These are phyloP conservation scores for Cerioporus squamosus DNA, from an alignment of 1,284 basidiomycete genomes.

Conservation along the genomic window DNA sequence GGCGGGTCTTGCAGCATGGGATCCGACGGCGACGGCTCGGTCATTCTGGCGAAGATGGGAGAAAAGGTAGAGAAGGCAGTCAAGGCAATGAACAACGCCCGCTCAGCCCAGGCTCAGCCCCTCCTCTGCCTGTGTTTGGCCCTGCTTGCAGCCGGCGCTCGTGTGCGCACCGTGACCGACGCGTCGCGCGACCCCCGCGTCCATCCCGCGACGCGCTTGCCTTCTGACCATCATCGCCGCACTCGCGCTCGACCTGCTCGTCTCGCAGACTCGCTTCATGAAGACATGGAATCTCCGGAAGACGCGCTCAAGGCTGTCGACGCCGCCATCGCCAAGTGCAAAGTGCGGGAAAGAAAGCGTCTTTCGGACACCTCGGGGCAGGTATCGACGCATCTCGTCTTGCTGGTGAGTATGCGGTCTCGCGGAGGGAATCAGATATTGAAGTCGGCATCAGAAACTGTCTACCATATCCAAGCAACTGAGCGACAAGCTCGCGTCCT, in stretches of 20 bases:
- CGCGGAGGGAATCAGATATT: not conserved
- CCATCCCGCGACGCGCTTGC: not conserved
- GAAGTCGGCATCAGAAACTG: slow-evolving; percentile 24
- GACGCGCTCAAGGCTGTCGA: slow-evolving; percentile 9
- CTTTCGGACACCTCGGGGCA: slow-evolving; percentile 1
- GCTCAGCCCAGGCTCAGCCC: too few relatives aligned
- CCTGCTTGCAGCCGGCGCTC: slow-evolving; percentile 1
- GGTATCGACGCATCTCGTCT: slow-evolving; percentile 27
- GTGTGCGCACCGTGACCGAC: not conserved
- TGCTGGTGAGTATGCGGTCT: slow-evolving; percentile 25
- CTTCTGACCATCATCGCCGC: not conserved
- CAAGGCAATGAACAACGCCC: not conserved
- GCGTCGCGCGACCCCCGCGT: not conserved
- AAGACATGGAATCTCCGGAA: slow-evolving; percentile 6
- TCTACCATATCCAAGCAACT: slow-evolving; percentile 23
- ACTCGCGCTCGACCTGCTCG: not conserved
- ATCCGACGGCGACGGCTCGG: slow-evolving; percentile 21
- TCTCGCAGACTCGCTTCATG: not conserved
- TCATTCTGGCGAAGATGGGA: slow-evolving; percentile 21
- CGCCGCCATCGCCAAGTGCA: slow-evolving; percentile 15
- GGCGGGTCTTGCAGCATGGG: slow-evolving; percentile 11
- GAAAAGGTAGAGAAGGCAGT: not conserved
- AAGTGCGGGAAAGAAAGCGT: slow-evolving; percentile 13
- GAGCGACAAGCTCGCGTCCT: slow-evolving; percentile 23
- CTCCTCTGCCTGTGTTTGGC: slow-evolving; percentile 11